Conservation (phyloP, 1,284 basidiomycete species). For the Pseudozyma hubeiensis region DNA sequence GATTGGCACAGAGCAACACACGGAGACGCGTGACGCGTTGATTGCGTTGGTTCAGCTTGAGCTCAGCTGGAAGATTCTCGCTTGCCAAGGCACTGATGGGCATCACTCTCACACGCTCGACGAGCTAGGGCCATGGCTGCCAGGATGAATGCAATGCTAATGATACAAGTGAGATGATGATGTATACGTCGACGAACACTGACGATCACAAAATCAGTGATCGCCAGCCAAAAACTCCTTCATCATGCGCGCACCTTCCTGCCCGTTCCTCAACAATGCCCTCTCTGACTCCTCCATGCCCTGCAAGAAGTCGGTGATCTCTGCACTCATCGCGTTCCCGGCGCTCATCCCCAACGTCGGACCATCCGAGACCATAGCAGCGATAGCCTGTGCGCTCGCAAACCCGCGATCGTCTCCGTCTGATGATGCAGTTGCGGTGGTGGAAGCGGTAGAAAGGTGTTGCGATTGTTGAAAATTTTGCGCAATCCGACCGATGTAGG, state of each 20-base stretch:
- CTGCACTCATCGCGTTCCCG: slow-evolving; percentile 49
- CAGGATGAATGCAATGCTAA: slow-evolving; percentile 4
- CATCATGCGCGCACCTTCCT: slow-evolving; percentile 49
- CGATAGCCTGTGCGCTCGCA: slow-evolving; percentile 42
- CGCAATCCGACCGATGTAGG: slow-evolving; percentile 56
- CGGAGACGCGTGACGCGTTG: slow-evolving; percentile 31
- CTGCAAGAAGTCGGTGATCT: slow-evolving; percentile 59
- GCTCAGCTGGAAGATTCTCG: too few species aligned
- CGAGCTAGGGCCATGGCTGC: background rate
- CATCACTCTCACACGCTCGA: background rate
- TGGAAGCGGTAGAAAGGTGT: slow-evolving; percentile 42
- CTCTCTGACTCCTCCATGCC: slow-evolving; percentile 61
- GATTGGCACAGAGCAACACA: slow-evolving; percentile 7
- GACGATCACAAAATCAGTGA: slow-evolving; percentile 6
- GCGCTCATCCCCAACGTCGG: slow-evolving; percentile 48
- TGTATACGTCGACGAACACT: background rate
- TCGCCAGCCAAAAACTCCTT: slow-evolving; percentile 45
- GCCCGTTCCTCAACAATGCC: slow-evolving; percentile 36
- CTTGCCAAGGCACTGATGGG: background rate
- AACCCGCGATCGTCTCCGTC: slow-evolving; percentile 20
- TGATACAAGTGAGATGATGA: slow-evolving; percentile 16
- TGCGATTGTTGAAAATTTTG: slow-evolving; percentile 62
- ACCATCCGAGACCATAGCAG: slow-evolving; percentile 49
- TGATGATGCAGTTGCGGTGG: slow-evolving; percentile 4
- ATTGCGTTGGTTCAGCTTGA: background rate